Conservation (phyloP, 2,329 filamentous ascomycete genomes). For the Myriosclerotinia curreyana region DNA sequence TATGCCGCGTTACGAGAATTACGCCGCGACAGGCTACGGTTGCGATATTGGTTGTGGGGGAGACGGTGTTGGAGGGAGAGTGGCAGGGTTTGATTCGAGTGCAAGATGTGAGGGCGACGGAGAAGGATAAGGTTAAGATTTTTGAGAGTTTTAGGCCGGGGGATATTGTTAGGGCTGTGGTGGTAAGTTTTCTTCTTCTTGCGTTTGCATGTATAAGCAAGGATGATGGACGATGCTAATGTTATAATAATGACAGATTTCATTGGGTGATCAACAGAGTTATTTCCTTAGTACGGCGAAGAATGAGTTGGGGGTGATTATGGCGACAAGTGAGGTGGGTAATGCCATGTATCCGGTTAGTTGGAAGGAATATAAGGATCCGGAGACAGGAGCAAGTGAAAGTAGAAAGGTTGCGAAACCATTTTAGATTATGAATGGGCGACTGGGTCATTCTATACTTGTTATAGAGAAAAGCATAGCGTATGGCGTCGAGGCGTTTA, state of each 20-base stretch:
- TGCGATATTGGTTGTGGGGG: conserved; percentile 78
- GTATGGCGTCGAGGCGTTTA: conserved; percentile 15
- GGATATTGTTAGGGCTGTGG: conserved; percentile 82
- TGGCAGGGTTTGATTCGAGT: conserved; percentile 82
- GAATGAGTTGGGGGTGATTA: conserved; percentile 90
- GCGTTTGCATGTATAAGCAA: too few relatives aligned
- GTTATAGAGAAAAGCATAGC: conserved; percentile 11
- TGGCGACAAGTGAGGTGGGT: conserved; percentile 83
- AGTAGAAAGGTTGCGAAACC: conserved; percentile 91
- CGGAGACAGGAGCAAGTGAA: conserved; percentile 72
- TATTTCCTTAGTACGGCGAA: conserved; percentile 92
- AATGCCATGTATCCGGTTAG: conserved; percentile 90
- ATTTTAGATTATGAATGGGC: conserved; percentile 47
- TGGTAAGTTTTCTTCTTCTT: conserved; percentile 50
- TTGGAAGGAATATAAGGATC: conserved; percentile 93
- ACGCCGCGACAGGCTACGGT: conserved; percentile 81
- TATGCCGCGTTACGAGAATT: conserved; percentile 82
- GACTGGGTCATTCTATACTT: background rate
- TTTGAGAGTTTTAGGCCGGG: conserved; percentile 89
- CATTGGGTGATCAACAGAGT: conserved; percentile 86
- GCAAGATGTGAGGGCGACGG: conserved; percentile 90
- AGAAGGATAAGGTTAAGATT: conserved; percentile 92
- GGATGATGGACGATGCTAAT: background rate
- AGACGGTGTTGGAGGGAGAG: conserved; percentile 69
- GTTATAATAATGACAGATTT: conserved; percentile 55